phyloP scores from a whole-genome alignment of 2,329 filamentous ascomycete species.

The Biscogniauxia sp. region DNA sequence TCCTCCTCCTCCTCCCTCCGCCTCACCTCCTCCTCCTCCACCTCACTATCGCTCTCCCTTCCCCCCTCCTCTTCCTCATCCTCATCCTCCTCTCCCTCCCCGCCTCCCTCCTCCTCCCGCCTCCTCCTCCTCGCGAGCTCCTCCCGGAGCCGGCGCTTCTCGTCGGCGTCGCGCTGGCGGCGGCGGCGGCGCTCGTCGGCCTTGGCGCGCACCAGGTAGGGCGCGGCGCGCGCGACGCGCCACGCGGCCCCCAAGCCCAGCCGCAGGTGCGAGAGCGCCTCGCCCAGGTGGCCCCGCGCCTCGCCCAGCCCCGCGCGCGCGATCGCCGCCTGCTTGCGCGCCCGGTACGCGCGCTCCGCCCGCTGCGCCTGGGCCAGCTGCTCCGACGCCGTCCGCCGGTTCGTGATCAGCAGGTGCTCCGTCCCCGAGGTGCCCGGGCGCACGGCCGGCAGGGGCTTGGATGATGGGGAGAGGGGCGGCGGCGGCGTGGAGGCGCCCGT shows the following conservation, averaged over 20 bases:
- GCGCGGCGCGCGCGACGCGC: constrained; percentile 31
- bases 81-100: constrained; percentile 2
- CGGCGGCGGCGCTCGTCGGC: constrained; percentile 29
- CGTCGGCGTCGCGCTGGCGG: constrained; percentile 30
- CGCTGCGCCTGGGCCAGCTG: constrained; percentile 36
- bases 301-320: constrained; percentile 38
- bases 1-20: background rate
- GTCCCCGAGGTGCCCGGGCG: constrained; percentile 44
- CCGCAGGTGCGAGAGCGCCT: constrained; percentile 35
- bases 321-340: constrained; percentile 38
- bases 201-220: constrained; percentile 38
- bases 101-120: background rate
- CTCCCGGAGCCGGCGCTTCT: constrained; percentile 36
- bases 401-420: constrained; percentile 39
- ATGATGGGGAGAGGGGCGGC: background rate
- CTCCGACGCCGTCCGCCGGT: constrained; percentile 37
- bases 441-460: background rate
- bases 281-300: constrained; percentile 38
- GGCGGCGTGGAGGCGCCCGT: background rate
- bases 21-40: background rate
- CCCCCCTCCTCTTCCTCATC: background rate
- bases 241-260: constrained; percentile 32
- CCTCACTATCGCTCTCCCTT: background rate
- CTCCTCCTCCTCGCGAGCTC: constrained; percentile 12
- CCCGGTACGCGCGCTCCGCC: constrained; percentile 40